phyloP scores from a whole-genome alignment of 2,329 filamentous ascomycete genomes.

The Trichoderma endophyticum region DNA sequence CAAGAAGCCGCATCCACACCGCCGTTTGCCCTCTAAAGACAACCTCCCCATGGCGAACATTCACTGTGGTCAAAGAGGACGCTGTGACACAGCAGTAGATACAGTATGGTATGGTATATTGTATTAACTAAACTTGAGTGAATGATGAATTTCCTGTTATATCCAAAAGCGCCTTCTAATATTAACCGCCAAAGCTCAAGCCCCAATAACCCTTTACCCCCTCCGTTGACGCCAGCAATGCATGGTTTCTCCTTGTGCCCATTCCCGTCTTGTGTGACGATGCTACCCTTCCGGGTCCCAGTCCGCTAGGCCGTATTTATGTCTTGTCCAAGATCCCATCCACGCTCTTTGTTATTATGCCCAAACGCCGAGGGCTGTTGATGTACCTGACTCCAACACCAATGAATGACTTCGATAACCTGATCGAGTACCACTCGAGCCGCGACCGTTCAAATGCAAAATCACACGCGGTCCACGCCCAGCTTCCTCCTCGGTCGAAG shows the following conservation, averaged over 20 bases:
- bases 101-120: not conserved
- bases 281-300: not conserved
- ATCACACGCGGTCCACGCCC: constrained; percentile 18
- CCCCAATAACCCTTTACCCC: not conserved
- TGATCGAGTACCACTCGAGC: not conserved
- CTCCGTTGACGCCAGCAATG: constrained; percentile 6
- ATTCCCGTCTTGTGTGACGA: constrained; percentile 8
- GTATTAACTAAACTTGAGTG: not conserved
- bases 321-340: not conserved
- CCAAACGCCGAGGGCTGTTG: not conserved
- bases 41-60: not conserved
- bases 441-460: not conserved
- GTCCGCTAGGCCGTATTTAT: not conserved
- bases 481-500: constrained; percentile 34
- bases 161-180: not conserved
- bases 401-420: too few relatives aligned
- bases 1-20: not conserved
- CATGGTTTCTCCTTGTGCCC: not conserved
- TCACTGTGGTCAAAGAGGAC: not conserved
- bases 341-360: not conserved
- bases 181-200: not conserved
- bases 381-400: not conserved
- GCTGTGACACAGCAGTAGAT: not conserved
- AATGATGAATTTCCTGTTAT: not conserved
- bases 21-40: not conserved